phyloP scores from a whole-genome alignment of 805 yeast genomes.

The Yamadazyma sp. region DNA sequence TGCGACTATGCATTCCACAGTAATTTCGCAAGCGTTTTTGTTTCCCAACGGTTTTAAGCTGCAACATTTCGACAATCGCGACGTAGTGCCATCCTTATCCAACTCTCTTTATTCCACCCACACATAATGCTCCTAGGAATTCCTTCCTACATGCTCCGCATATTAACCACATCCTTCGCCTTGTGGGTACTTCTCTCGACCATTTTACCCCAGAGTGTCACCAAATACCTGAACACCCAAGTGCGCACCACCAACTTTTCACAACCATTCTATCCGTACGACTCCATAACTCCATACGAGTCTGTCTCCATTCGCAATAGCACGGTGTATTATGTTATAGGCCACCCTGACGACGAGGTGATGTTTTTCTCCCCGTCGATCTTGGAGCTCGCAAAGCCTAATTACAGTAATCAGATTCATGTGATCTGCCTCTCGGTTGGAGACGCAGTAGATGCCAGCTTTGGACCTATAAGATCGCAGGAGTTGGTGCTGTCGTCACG shows the following conservation, averaged over 20 bases:
- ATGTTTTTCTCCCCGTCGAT: slow-evolving; percentile 93
- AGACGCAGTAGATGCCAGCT: slow-evolving; percentile 57
- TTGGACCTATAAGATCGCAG: slow-evolving; percentile 59
- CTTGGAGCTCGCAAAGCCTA: slow-evolving; percentile 46
- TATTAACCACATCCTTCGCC: slow-evolving; percentile 23
- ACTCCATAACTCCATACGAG: slow-evolving; percentile 36
- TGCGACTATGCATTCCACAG: background rate
- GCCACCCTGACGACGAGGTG: slow-evolving; percentile 98
- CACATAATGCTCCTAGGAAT: slow-evolving; percentile 11
- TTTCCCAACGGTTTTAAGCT: slow-evolving; percentile 2
- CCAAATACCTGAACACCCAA: slow-evolving; percentile 29
- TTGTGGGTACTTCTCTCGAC: slow-evolving; percentile 43
- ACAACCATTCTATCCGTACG: slow-evolving; percentile 30
- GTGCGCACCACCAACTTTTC: slow-evolving; percentile 27
- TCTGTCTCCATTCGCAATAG: slow-evolving; percentile 35
- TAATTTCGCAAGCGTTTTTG: slow-evolving; percentile 1
- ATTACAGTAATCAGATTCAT: slow-evolving; percentile 51
- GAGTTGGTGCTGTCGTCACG: slow-evolving; percentile 62
- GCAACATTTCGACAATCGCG: background rate
- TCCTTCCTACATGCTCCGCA: slow-evolving; percentile 6
- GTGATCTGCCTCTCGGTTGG: slow-evolving; percentile 78
- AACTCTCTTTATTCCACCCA: too few relatives aligned
- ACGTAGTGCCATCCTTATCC: background rate
- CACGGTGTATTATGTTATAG: slow-evolving; percentile 59
- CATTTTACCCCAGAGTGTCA: slow-evolving; percentile 35